Evolutionary conservation across 371 early-diverging fungal species (phyloP).

Genomic region (Mortierella sp.): DNA sequence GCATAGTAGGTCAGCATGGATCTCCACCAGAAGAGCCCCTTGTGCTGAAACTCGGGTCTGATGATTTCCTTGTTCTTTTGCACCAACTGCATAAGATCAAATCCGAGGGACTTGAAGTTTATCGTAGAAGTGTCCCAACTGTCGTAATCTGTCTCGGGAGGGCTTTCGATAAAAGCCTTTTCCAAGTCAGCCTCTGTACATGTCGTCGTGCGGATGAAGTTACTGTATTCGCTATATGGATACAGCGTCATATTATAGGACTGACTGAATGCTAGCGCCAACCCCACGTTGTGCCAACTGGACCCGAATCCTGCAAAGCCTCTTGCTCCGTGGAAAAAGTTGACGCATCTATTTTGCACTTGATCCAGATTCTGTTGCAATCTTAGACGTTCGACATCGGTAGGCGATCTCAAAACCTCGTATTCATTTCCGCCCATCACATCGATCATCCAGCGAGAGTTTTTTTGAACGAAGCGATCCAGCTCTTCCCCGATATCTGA

Average conservation of each 20-base stretch:
- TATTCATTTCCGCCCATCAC: too few relatives aligned
- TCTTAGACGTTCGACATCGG: too few relatives aligned
- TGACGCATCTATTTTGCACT: background rate
- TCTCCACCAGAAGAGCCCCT: constrained; percentile 31
- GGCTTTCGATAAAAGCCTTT: constrained; percentile 2
- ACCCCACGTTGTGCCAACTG: constrained; percentile 19
- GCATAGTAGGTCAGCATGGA: constrained; percentile 26
- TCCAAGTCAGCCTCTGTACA: constrained; percentile 30
- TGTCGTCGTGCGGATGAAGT: constrained; percentile 22
- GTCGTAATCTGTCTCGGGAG: constrained; percentile 13
- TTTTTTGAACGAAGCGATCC: too few relatives aligned
- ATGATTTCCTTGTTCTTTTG: background rate
- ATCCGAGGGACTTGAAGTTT: constrained; percentile 8
- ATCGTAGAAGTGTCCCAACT: constrained; percentile 18
- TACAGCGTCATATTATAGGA: constrained; percentile 33
- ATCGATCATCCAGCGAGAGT: too few relatives aligned
- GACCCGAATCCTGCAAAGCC: constrained; percentile 19
- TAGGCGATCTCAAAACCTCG: too few relatives aligned
- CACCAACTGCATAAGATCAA: background rate
- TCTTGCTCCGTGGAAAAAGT: constrained; percentile 15
- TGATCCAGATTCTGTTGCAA: too few relatives aligned
- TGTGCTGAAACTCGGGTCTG: constrained; percentile 7
- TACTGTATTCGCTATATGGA: background rate
- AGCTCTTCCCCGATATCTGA: too few relatives aligned
- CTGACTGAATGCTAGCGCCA: constrained; percentile 15